phyloP scores from a whole-genome alignment of 2,329 filamentous ascomycete species.

The Diatrype stigma region DNA sequence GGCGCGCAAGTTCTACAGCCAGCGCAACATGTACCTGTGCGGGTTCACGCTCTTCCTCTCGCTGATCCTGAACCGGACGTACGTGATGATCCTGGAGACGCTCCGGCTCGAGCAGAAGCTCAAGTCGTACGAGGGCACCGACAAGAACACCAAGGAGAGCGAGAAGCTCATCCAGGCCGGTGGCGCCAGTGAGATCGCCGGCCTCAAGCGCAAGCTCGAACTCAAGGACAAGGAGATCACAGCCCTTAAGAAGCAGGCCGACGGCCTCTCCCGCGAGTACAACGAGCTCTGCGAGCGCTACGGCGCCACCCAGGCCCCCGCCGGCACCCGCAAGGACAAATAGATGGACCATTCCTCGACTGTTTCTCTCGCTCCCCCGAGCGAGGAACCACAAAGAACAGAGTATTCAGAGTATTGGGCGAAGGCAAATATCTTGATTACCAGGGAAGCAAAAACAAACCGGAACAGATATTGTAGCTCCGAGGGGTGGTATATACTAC shows the following conservation, averaged over 20 bases:
- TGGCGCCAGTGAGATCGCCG: conserved; percentile 69
- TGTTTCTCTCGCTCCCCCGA: too few relatives aligned
- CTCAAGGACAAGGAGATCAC: conserved; percentile 80
- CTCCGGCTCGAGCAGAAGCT: conserved; percentile 90
- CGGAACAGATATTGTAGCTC: too few relatives aligned
- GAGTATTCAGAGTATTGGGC: too few relatives aligned
- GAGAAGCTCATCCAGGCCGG: conserved; percentile 70
- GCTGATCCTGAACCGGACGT: conserved; percentile 97
- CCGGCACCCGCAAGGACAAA: conserved; percentile 55
- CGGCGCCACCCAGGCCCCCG: conserved; percentile 49
- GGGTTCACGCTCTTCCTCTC: conserved; percentile 99
- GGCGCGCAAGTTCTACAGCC: conserved; percentile 99
- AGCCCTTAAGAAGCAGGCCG: conserved; percentile 87
- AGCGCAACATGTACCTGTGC: conserved; percentile 99
- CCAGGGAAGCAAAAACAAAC: too few relatives aligned
- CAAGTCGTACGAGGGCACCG: conserved; percentile 70
- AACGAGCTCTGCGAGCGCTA: conserved; percentile 81
- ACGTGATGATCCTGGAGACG: conserved; percentile 91
- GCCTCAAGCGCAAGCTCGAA: conserved; percentile 66
- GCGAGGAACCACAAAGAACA: too few relatives aligned
- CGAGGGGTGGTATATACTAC: too few relatives aligned
- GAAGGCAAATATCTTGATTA: too few relatives aligned
- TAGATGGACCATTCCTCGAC: conserved; percentile 33
- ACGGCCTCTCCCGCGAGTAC: conserved; percentile 81
- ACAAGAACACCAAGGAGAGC: conserved; percentile 58